Percentiles rank a stretch among this genome's conserved stretches.
Evolutionary conservation across 345 rosid genomes (phyloP).

Genomic region (Toxicodendron radicans): DNA sequence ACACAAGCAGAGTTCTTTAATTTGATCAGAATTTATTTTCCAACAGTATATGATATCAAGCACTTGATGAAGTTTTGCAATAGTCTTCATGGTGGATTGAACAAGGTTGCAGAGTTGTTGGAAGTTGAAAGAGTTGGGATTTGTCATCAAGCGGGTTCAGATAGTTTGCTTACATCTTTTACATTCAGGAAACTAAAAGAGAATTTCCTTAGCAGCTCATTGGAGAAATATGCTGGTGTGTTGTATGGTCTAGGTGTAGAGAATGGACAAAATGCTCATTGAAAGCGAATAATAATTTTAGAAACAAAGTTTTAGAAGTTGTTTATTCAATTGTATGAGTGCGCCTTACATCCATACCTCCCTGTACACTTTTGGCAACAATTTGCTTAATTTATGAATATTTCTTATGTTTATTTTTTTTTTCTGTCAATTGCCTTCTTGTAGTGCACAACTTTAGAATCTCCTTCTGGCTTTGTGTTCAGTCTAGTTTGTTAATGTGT

Average conservation of each 20-base stretch:
- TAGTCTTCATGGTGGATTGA: constrained; percentile 85
- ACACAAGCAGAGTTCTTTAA: constrained; percentile 59
- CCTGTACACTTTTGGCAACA: constrained; percentile 29
- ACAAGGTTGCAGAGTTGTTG: constrained; percentile 81
- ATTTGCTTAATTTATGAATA: constrained; percentile 24
- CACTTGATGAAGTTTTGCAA: constrained; percentile 88
- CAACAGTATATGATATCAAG: constrained; percentile 75
- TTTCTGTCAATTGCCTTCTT: not conserved
- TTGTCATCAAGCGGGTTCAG: constrained; percentile 93
- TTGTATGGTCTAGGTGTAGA: constrained; percentile 92
- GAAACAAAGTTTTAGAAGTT: constrained; percentile 12
- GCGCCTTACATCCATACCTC: constrained; percentile 18
- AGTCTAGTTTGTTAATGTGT: too few species aligned
- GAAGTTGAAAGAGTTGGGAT: constrained; percentile 85
- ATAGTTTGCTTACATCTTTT: constrained; percentile 85
- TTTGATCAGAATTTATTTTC: constrained; percentile 68
- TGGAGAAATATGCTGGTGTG: constrained; percentile 82
- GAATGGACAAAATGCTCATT: constrained; percentile 51
- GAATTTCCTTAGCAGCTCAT: constrained; percentile 66
- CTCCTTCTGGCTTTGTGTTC: not conserved
- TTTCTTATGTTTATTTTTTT: not conserved
- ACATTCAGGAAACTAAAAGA: constrained; percentile 86
- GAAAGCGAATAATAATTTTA: not conserved
- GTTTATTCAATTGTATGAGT: constrained; percentile 22
- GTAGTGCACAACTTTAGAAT: not conserved